These are phyloP conservation scores for Tetrapisispora arboricola DNA, from an alignment of 805 yeast genomes.

Conservation along the genomic window DNA sequence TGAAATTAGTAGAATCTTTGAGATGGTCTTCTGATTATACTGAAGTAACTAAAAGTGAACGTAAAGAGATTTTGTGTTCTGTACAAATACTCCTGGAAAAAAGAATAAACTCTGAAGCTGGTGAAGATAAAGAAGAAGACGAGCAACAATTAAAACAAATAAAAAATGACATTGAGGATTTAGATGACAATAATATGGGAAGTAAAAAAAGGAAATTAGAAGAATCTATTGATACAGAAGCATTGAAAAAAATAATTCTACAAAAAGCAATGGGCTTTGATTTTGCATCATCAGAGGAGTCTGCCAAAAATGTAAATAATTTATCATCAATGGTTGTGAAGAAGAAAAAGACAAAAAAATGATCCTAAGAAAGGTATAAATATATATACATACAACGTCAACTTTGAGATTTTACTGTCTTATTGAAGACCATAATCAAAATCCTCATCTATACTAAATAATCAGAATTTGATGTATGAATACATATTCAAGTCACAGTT, in stretches of 20 bases:
- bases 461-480: too few species aligned
- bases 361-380: too few species aligned
- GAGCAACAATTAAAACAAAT: slow-evolving; percentile 44
- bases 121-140: slow-evolving; percentile 29
- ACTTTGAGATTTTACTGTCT: too few species aligned
- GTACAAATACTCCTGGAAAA: slow-evolving; percentile 34
- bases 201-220: slow-evolving; percentile 25
- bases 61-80: slow-evolving; percentile 40
- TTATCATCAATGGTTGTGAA: slow-evolving; percentile 55
- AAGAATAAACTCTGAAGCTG: slow-evolving; percentile 25
- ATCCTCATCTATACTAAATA: too few species aligned
- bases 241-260: slow-evolving; percentile 45
- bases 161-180: slow-evolving; percentile 44
- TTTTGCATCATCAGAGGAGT: slow-evolving; percentile 1
- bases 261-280: slow-evolving; percentile 13
- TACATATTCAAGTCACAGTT: too few species aligned
- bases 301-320: slow-evolving; percentile 40
- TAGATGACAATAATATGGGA: slow-evolving; percentile 34
- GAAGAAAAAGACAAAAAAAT: slow-evolving; percentile 22
- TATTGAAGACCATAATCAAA: too few species aligned
- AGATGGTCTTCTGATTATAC: slow-evolving; percentile 13
- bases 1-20: slow-evolving; percentile 15
- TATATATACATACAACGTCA: too few species aligned
- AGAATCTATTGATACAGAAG: not conserved
- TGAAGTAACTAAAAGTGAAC: slow-evolving; percentile 26